Conservation (phyloP, 176 grass and related monocot genomes). For the Aegilops bicornis region DNA sequence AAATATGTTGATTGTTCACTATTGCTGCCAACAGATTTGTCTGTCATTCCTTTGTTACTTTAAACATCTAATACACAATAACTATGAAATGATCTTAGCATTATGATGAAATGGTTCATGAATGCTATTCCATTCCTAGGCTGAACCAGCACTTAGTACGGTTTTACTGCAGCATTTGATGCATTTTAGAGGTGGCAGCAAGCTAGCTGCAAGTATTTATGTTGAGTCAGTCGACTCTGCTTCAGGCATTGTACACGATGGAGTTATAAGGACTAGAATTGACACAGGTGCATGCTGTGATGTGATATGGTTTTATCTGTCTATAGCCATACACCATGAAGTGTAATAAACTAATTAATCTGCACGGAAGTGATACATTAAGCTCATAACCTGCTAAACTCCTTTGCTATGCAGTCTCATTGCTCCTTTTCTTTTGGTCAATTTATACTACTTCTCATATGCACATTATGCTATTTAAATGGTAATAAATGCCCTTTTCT, state of each 20-base stretch:
- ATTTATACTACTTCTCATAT: constrained; percentile 20
- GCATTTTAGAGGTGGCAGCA: neutral
- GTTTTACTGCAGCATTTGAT: neutral
- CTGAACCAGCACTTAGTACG: neutral
- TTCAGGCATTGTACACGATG: constrained; percentile 14
- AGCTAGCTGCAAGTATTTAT: neutral
- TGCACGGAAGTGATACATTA: neutral
- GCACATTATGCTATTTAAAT: constrained; percentile 1
- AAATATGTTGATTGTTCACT: neutral
- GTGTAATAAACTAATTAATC: neutral
- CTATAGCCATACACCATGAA: neutral
- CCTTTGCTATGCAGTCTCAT: neutral
- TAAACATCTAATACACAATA: neutral
- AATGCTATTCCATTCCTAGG: neutral
- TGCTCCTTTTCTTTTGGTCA: neutral
- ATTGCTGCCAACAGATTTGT: neutral
- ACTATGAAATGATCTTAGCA: neutral
- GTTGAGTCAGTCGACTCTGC: neutral
- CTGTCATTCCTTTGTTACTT: neutral
- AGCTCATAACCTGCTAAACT: neutral
- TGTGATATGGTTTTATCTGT: neutral
- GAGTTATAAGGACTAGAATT: neutral
- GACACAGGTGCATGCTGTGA: neutral
- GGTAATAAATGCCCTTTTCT: constrained; percentile 15
- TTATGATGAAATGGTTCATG: neutral